Base-by-base conservation (phyloP, 2,329 filamentous ascomycete species). In the Neoscytalidium dimidiatum region DNA sequence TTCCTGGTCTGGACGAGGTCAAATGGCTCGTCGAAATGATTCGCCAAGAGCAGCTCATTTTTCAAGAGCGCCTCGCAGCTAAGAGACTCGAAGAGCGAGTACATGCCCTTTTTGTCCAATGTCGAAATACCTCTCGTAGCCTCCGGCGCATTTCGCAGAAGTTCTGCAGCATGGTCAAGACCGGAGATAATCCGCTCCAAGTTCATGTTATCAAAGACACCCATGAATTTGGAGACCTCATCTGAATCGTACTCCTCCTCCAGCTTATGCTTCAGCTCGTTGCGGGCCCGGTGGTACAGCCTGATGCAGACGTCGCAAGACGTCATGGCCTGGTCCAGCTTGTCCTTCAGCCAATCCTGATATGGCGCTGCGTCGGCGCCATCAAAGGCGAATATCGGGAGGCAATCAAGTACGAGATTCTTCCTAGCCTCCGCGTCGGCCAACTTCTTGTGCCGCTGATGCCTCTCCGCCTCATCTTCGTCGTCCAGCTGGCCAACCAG, bases 71-170 rank as follows among this genome's bases (percentile, higher is more conserved):
- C 84, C 69, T 93, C 87, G 75, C 91, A 96, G 75, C 93, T 96
- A 60, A 98, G 81, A 0, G 91, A 90, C 75, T 98, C 94, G 71
- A 96, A 97, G 31, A 98, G 86, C 11, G 92, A 90, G 66, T 95
- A 86, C 58, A 96, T 85, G 6, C 92, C 87, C 29, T 86, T 81
- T 1, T 84, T 79, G 29, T 85, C 82, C 28, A 88, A 75, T 28
- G 81, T 76, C 61, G 77, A 75, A 38, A 86, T 79, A 23, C 78
- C 81, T 43, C 86, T 82, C 65, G 83, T 72, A 48, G 83, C 78
- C 3, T 82, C 80, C 2, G 85, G 81, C 7, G 84, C 75, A 13
- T 77, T 76, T 66, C 74, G 69, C 41, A 83, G 73, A 60, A 78
- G 73, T 58, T 73, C 68, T 8, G 74, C 76, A 23, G 81, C 80